Percentiles rank a stretch among this genome's conserved stretches.
Conservation (phyloP, 192 early-diverging fungal species). For the Backusella tarrabulga region DNA sequence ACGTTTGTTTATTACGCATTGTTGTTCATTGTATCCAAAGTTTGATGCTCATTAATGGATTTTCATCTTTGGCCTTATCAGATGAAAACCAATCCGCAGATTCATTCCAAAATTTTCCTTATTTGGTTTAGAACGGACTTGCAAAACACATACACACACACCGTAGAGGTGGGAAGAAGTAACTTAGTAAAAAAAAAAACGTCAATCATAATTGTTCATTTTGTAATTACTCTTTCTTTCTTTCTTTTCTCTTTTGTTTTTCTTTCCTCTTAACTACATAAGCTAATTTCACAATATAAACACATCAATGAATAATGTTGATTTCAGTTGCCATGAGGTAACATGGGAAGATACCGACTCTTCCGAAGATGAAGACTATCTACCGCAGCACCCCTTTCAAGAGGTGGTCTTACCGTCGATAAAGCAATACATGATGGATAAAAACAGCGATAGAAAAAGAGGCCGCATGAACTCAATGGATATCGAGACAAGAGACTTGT, state of each 20-base stretch:
- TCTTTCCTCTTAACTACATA: background rate
- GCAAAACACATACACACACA: background rate
- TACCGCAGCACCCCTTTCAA: conserved; percentile 5
- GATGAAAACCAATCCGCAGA: background rate
- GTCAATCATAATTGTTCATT: conserved; percentile 2
- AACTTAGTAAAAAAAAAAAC: background rate
- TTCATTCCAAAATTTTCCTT: background rate
- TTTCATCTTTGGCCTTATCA: too few species aligned
- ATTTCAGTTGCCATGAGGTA: conserved; percentile 8
- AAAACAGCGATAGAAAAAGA: background rate
- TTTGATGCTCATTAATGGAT: too few species aligned
- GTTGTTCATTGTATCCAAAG: background rate
- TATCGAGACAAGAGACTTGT: conserved; percentile 12
- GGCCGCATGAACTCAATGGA: conserved; percentile 18
- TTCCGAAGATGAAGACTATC: conserved; percentile 32
- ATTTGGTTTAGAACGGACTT: background rate
- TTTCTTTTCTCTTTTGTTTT: background rate
- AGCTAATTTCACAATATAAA: background rate
- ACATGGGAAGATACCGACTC: conserved; percentile 28
- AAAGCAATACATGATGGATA: background rate
- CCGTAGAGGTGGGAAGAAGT: background rate
- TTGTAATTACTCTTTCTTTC: background rate
- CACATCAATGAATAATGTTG: background rate
- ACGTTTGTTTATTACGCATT: too few species aligned
- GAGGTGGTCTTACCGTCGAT: background rate